Evolutionary conservation across 225 moss, liverwort and hornwort species (phyloP).

Genomic region (Straminergon stramineum): DNA sequence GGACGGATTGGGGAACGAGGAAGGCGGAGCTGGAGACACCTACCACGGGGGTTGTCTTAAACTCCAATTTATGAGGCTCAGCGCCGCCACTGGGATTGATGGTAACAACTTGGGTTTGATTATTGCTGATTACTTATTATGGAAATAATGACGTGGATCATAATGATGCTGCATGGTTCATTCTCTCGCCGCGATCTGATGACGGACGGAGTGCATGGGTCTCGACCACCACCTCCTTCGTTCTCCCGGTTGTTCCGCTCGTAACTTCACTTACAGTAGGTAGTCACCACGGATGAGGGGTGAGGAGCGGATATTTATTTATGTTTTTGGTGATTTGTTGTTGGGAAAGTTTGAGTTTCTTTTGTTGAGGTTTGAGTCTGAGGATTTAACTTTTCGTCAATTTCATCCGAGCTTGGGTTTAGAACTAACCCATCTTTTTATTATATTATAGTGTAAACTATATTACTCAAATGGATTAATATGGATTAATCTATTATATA

Average conservation of each 20-base stretch:
- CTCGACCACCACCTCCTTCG: background rate
- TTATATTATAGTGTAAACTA: background rate
- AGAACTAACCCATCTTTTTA: accelerated
- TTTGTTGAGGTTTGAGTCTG: too few relatives aligned
- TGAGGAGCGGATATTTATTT: background rate
- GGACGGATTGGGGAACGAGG: background rate
- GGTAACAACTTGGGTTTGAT: background rate
- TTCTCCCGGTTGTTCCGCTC: background rate
- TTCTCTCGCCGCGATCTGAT: background rate
- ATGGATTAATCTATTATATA: background rate
- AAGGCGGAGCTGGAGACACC: background rate
- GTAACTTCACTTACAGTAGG: too few relatives aligned
- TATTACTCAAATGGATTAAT: background rate
- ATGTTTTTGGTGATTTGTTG: background rate
- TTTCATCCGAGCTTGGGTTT: accelerated
- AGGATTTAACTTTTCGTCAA: accelerated
- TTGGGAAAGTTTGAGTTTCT: too few relatives aligned
- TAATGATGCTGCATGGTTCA: background rate
- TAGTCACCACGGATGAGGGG: background rate
- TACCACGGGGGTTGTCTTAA: background rate
- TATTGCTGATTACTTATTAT: background rate
- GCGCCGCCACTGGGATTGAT: constrained; percentile 9
- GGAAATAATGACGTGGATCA: background rate
- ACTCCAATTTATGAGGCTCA: background rate
- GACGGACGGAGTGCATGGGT: background rate